Conservation (phyloP, 176 grass and related monocot genomes). For the Oryza officinalis region DNA sequence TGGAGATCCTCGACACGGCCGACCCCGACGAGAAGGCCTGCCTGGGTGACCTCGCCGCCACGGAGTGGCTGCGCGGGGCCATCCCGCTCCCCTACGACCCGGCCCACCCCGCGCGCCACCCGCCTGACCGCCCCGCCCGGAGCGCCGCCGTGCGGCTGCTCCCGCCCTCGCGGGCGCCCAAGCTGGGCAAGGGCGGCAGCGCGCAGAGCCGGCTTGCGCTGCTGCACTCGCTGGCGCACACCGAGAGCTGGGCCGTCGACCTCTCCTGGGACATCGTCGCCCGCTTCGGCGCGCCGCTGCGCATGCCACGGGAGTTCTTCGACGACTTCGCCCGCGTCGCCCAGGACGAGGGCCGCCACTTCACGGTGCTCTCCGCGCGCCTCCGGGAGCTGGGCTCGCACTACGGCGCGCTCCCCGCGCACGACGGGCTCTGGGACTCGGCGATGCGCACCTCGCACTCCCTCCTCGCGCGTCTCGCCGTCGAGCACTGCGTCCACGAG, state of each 20-base stretch:
- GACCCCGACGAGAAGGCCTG: constrained; percentile 83
- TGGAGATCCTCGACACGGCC: constrained; percentile 63
- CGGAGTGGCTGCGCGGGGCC: constrained; percentile 58
- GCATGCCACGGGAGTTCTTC: constrained; percentile 84
- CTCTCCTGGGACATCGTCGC: constrained; percentile 93
- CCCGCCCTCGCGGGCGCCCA: constrained; percentile 61
- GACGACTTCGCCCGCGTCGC: constrained; percentile 75
- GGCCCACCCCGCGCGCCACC: constrained; percentile 4
- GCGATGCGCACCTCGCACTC: constrained; percentile 61
- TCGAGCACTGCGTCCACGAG: constrained; percentile 93
- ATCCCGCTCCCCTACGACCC: constrained; percentile 57
- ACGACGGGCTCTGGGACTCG: constrained; percentile 94
- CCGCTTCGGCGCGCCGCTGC: constrained; percentile 57
- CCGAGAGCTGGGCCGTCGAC: constrained; percentile 96
- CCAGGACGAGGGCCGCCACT: constrained; percentile 76
- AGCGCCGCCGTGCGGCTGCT: constrained; percentile 68
- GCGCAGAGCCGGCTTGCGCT: constrained; percentile 77
- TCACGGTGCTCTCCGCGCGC: constrained; percentile 58
- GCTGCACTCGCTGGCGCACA: constrained; percentile 88
- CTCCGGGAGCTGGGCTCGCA: constrained; percentile 67
- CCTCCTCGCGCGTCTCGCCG: constrained; percentile 79
- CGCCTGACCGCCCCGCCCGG: constrained; percentile 66
- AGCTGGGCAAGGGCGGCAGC: constrained; percentile 85
- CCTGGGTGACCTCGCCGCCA: constrained; percentile 53
- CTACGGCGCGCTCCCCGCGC: constrained; percentile 81